Conservation (phyloP, 176 grass and related monocot genomes). For the Bromus sterilis region DNA sequence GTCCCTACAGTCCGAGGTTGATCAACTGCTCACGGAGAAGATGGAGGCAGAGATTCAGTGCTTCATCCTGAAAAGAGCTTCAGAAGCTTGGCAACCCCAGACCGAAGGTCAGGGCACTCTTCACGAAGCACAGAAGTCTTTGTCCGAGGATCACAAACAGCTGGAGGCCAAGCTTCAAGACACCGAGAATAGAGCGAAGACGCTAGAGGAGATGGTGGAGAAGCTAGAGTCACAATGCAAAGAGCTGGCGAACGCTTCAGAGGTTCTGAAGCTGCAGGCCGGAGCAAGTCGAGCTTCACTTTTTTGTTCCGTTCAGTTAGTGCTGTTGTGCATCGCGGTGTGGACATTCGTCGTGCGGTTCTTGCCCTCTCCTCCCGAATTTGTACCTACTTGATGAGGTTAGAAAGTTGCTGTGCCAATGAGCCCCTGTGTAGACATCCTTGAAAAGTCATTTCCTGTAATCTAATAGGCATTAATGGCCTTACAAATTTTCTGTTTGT, state of each 20-base stretch:
- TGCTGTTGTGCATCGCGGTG: conserved; percentile 42
- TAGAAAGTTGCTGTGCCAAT: not conserved
- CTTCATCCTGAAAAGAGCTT: conserved; percentile 66
- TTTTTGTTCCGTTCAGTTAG: conserved; percentile 59
- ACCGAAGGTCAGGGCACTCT: conserved; percentile 31
- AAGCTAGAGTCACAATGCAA: conserved; percentile 54
- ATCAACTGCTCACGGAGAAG: conserved; percentile 61
- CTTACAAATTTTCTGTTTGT: conserved; percentile 35
- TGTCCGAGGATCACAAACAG: conserved; percentile 27
- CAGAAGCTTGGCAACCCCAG: conserved; percentile 40
- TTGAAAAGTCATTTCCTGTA: conserved; percentile 28
- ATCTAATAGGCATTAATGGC: conserved; percentile 33
- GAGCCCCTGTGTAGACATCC: conserved; percentile 30
- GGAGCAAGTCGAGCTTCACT: conserved; percentile 43
- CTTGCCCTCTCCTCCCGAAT: conserved; percentile 39
- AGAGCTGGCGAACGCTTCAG: conserved; percentile 37
- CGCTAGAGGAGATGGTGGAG: conserved; percentile 50
- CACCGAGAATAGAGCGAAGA: conserved; percentile 28
- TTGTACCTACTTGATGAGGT: conserved; percentile 89
- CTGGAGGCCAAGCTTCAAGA: conserved; percentile 43
- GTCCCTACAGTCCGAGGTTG: conserved; percentile 43
- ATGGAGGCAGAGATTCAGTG: conserved; percentile 67
- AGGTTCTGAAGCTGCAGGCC: conserved; percentile 60
- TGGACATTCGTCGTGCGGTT: conserved; percentile 37
- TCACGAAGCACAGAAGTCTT: conserved; percentile 41